phyloP scores from a whole-genome alignment of 2,329 filamentous ascomycete species.

The Tolypocladium guangdongense region DNA sequence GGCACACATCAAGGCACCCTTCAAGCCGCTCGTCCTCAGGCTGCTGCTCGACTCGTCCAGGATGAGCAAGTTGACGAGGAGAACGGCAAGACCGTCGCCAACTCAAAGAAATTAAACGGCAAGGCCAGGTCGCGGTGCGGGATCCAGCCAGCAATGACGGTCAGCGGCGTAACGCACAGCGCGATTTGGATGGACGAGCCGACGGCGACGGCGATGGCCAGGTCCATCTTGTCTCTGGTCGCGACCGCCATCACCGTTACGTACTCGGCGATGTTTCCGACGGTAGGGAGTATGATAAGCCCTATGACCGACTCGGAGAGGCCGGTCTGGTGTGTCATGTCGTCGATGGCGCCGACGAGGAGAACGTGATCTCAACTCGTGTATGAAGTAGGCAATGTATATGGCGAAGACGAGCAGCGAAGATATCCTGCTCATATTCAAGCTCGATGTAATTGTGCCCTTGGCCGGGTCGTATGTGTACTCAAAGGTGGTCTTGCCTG shows the following conservation, averaged over 20 bases:
- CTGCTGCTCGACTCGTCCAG: conserved; percentile 62
- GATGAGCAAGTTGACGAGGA: conserved; percentile 68
- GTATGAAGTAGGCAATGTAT: conserved; percentile 63
- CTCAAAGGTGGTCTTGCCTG: conserved; percentile 27
- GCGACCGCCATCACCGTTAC: conserved; percentile 51
- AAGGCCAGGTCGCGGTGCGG: conserved; percentile 47
- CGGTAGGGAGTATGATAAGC: conserved; percentile 49
- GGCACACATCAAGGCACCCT: conserved; percentile 47
- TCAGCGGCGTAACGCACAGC: conserved; percentile 48
- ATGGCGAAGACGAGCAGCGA: conserved; percentile 64
- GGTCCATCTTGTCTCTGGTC: conserved; percentile 48
- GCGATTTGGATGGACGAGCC: conserved; percentile 52
- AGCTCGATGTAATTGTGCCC: conserved; percentile 48
- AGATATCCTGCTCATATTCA: conserved; percentile 68
- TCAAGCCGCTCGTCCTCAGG: conserved; percentile 32
- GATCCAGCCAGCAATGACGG: conserved; percentile 49
- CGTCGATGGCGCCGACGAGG: conserved; percentile 47
- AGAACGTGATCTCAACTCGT: conserved; percentile 57
- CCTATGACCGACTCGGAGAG: conserved; percentile 49
- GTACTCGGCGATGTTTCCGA: conserved; percentile 53
- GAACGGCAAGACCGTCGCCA: conserved; percentile 58
- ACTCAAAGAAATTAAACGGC: conserved; percentile 67
- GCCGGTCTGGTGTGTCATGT: conserved; percentile 35
- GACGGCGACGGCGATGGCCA: conserved; percentile 49
- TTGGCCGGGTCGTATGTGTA: conserved; percentile 42